Evolutionary conservation across 1,284 basidiomycete genomes (phyloP), one percentile per base, ranked within the genome.

Genomic region (Rhodotorula sp.): DNA sequence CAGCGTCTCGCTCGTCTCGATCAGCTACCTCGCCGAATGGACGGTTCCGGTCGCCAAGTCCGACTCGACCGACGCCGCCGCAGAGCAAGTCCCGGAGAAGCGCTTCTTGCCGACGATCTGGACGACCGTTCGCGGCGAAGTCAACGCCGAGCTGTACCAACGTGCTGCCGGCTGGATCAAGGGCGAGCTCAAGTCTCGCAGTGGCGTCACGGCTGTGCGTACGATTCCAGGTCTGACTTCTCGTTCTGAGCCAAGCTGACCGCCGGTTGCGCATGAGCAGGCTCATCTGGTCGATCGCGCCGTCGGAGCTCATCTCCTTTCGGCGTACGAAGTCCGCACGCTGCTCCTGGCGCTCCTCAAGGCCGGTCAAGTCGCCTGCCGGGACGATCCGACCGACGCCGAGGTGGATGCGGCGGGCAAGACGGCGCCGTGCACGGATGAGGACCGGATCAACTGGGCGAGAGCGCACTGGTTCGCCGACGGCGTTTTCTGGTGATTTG

Each of bases 21-120:
- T 85, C 0, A 80, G 82, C 6, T 84, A 86, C 77, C 81, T 87
- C 74, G 78, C 79, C 43, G 73, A 82, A 21, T 92, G 90, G 91
- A 85, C 87, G 1, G 85, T 87, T 26, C 85, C 86, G 2, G 86
- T 87, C n/a, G 85, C 84, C 5, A 81, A 84, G 58, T 1, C n/a
- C 39, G 54, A 34, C 58, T 26, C 39, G 56, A 8, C 23, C n/a
- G 43, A n/a, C 14, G 18, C 5, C 46, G 23, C 16, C 43, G n/a
- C 58, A 43, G 39, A 43, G 39, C 39, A 43, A 43, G 39, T 43
- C 10, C 4, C 48, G 46, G 14, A 21, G 64, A 39, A 29, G 34
- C 54, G 54, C 47, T 31, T 70, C 48, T n/a, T 64, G 10, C 73
- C 70, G 6, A 49, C 63, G 21, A 10, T 66, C 14, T 75, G 71